Conservation (phyloP, 2,329 filamentous ascomycete species). For the Atkinsonella hypoxylon region DNA sequence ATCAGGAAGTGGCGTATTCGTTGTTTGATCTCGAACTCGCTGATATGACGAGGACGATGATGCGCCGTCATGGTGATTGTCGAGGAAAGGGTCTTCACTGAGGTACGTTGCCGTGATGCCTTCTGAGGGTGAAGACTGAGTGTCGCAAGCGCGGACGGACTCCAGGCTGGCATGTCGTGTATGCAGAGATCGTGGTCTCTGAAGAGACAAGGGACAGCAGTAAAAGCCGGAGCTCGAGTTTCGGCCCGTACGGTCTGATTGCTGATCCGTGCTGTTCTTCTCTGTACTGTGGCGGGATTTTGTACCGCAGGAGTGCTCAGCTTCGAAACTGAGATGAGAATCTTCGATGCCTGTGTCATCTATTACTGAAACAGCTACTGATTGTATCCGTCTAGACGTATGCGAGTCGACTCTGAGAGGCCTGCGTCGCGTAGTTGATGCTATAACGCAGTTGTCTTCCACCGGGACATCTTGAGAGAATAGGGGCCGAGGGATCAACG, state of each 20-base stretch:
- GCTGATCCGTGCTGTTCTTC: background rate
- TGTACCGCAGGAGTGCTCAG: background rate
- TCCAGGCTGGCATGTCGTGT: background rate
- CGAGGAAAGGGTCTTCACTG: background rate
- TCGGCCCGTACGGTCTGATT: background rate
- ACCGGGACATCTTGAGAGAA: background rate
- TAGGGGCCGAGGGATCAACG: too few relatives aligned
- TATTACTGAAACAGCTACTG: background rate
- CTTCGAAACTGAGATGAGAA: background rate
- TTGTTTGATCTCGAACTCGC: background rate
- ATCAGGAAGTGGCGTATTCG: conserved; percentile 1
- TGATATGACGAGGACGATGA: background rate
- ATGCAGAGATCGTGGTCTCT: background rate
- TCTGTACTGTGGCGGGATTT: background rate
- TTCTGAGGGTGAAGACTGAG: background rate
- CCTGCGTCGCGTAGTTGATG: background rate
- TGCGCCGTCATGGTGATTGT: background rate
- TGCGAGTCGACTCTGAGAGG: background rate
- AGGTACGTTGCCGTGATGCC: background rate
- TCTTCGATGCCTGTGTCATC: background rate
- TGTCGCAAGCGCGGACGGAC: background rate
- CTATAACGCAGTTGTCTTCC: background rate
- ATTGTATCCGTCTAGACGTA: background rate
- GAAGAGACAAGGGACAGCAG: background rate
- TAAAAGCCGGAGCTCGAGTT: background rate